Evolutionary conservation across 352 stramenopile species (phyloP), one percentile per base, ranked within the genome.

Genomic region (Stramenopiles sp.): DNA sequence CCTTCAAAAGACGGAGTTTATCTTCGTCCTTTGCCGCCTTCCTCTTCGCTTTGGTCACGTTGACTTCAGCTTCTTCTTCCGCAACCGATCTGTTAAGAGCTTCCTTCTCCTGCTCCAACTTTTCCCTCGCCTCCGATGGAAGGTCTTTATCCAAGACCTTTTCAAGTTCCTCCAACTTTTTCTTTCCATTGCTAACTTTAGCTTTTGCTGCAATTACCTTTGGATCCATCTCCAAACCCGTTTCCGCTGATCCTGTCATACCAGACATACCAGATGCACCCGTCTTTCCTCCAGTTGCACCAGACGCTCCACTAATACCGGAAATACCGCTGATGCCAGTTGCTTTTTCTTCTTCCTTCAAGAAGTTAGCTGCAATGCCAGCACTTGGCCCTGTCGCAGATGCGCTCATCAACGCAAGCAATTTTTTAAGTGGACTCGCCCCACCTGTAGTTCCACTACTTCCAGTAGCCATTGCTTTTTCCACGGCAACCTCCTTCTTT

Each of bases 251-350:
- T 13, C 65, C 65, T 13, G 65, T 76, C 4, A 13, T 4, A 13
- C 65, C 65, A 76, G 65, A 69, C 53, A 69, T 76, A 13, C 65
- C 65, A 76, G 65, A 13, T 76, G 13, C 65, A 76, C 65, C 65
- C 65, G 65, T 76, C 13, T 4, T 13, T 76, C 65, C 65, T 13
- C 30, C 7, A 31, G 65, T 33, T 13, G 13, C 13, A 53, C 4
- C 13, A 4, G 38, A 53, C 38, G 38, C 4, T 13, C 4, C 38
- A 13, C 38, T 53, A 76, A 76, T 13, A 76, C 65, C 65, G 13
- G 65, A 13, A 13, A 13, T 13, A 13, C 65, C 65, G 13, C 65
- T 76, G 13, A 76, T 76, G 65, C 65, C 65, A 13, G 65, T 76
- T 76, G 4, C 65, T 13, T 76, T 76, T 13, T 13, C 65, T 13